Conservation (phyloP, 345 rosid species). For the Microthlaspi erraticum region DNA sequence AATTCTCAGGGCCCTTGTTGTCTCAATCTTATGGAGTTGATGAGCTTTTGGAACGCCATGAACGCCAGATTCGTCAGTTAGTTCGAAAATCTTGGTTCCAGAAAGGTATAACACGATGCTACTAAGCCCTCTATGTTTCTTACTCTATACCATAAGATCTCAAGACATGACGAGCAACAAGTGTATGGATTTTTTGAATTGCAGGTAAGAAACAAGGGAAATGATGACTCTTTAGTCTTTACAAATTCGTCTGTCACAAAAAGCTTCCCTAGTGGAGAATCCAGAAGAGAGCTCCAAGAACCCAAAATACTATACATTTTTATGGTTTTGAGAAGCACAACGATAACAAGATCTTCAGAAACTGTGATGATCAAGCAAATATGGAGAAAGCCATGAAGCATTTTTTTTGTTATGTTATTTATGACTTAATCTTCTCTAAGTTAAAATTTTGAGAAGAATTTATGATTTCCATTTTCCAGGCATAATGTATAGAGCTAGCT, state of each 20-base stretch:
- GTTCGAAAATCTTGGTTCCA: conserved; percentile 91
- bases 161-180: conserved; percentile 20
- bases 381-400: conserved; percentile 30
- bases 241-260: conserved; percentile 20
- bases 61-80: conserved; percentile 87
- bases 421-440: not conserved
- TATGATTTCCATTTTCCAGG: conserved; percentile 19
- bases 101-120: conserved; percentile 60
- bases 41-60: conserved; percentile 82
- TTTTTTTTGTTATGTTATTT: conserved; percentile 9
- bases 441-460: conserved; percentile 18
- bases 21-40: conserved; percentile 81
- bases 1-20: conserved; percentile 90
- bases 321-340: conserved; percentile 26
- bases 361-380: conserved; percentile 29
- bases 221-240: conserved; percentile 49
- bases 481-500: conserved; percentile 27
- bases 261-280: conserved; percentile 35
- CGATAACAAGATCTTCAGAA: conserved; percentile 10
- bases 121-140: not conserved
- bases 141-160: not conserved
- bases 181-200: conserved; percentile 33
- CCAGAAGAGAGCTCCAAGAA: conserved; percentile 24
- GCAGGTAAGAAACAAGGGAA: conserved; percentile 64
- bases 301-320: conserved; percentile 13